Evolutionary conservation across 139 green algal species (phyloP).

Genomic region (Asterochloris sp.): DNA sequence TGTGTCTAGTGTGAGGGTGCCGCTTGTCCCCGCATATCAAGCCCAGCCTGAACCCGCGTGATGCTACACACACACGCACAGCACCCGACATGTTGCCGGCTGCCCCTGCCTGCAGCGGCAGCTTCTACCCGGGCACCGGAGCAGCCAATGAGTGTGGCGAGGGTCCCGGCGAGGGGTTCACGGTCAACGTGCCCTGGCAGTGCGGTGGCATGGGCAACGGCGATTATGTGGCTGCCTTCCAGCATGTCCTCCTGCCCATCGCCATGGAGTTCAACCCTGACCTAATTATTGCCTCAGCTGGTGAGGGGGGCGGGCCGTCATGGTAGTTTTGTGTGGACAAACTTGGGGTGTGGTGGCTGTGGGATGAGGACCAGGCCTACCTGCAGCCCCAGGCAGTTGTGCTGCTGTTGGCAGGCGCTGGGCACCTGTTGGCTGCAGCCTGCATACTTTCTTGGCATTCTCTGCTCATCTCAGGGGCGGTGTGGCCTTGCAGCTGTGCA

Average conservation of each 20-base stretch:
- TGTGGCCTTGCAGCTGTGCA: too few species aligned
- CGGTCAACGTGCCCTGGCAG: conserved; percentile 65
- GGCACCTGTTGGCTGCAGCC: too few species aligned
- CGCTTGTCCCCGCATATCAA: too few species aligned
- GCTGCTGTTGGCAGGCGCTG: too few species aligned
- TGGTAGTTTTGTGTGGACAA: conserved; percentile 55
- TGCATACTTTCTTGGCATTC: too few species aligned
- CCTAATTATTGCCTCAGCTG: conserved; percentile 59
- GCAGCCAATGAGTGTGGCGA: conserved; percentile 41
- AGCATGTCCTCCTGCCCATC: conserved; percentile 70
- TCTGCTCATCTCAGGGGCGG: too few species aligned
- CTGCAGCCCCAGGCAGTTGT: too few species aligned
- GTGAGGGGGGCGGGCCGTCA: conserved; percentile 21
- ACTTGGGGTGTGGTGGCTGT: conserved; percentile 21
- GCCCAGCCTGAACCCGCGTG: too few species aligned
- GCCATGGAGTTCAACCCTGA: conserved; percentile 60
- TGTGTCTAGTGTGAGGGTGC: too few species aligned
- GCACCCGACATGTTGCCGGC: too few species aligned
- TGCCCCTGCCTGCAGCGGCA: conserved; percentile 25
- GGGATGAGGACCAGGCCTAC: too few species aligned
- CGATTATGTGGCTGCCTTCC: conserved; percentile 61
- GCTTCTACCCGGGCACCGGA: conserved; percentile 47
- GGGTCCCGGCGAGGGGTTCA: conserved; percentile 55
- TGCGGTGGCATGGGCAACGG: conserved; percentile 41
- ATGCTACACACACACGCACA: too few species aligned